Evolutionary conservation across 164 flowering plant species (phyloP).

Genomic region (Vitis amurensis): DNA sequence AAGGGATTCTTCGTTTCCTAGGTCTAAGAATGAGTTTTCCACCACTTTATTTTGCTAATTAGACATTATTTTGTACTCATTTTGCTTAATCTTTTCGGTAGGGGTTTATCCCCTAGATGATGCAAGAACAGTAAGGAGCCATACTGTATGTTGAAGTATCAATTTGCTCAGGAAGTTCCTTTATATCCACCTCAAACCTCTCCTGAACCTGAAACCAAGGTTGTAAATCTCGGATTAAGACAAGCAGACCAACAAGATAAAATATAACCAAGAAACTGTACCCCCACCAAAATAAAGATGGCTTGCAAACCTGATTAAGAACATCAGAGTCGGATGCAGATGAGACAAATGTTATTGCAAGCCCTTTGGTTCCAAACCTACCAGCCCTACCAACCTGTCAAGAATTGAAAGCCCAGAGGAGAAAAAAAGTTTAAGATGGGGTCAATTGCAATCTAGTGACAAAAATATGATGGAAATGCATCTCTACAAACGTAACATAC

Average conservation of each 20-base stretch:
- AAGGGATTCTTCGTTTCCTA: too few species aligned
- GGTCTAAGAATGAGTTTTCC: too few species aligned
- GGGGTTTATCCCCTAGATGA: too few species aligned
- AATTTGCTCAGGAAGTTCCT: conserved; percentile 98
- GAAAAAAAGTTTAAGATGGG: too few species aligned
- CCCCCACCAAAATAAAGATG: neutral
- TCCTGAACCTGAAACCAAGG: conserved; percentile 70
- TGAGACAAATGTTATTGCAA: conserved; percentile 92
- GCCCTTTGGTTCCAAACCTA: conserved; percentile 98
- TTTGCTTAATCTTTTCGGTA: too few species aligned
- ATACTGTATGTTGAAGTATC: conserved; percentile 96
- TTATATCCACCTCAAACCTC: conserved; percentile 96
- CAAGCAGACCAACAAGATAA: neutral
- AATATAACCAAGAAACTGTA: neutral
- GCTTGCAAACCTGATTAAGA: conserved; percentile 73
- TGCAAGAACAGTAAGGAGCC: conserved; percentile 20
- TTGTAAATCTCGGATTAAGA: neutral
- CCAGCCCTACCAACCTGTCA: conserved; percentile 97
- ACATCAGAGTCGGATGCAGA: conserved; percentile 93
- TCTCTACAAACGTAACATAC: conserved; percentile 26
- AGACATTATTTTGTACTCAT: too few species aligned
- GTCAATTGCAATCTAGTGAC: too few species aligned
- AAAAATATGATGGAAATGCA: too few species aligned
- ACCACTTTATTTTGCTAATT: too few species aligned
- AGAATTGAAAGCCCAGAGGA: neutral